Base-by-base conservation (phyloP, 148 eudicot genomes). In the Vaccinium myrtillus region DNA sequence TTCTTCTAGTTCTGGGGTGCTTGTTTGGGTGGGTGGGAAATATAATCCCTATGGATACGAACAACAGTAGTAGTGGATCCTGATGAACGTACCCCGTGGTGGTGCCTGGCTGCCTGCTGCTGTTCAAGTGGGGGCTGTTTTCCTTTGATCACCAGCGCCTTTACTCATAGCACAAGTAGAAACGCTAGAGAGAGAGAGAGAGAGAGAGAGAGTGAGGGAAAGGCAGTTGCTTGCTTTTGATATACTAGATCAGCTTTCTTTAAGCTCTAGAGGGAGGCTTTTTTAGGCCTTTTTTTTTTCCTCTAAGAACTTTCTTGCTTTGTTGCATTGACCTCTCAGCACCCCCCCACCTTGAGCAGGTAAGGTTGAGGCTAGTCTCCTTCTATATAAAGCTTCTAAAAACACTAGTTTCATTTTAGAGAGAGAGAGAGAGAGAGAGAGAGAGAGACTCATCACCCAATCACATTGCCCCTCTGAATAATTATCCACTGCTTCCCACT, bases 331-430 rank as follows among this genome's bases (percentile, higher is more conserved):
- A 86, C 71, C 85, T 36, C 74, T 69, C 74, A 69, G 39, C 74
- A 25, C 74, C 74, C 39, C 43, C 85, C 79, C 71, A 82, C 82
- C 87, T 86, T 86, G 87, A 86, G 85, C 82, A 86, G 87, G 85
- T 86, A 77, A 77, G 87, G 85, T 86, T 78, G 79, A 82, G 87
- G 73, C 78, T 77, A 77, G 87, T 86, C 78, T 63, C 30, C 70
- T 85, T 75, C 63, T 74, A 75, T 81, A 80, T 80, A 80, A 73
- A 85, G 84, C 61, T 58, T 74, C 16, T 23, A 80, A 58, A 16
- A 73, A 32, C 39, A 39, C 12, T 73, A 77, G 74, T 13, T 36
- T 36, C 74, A 13, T 69, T 36, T n/a, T 32, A 25, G 39, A 27
- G 39, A 69, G 16, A 25, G 30, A n/a, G 67, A 59, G 65, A 59